These are phyloP conservation scores for Aurinia saxatilis DNA, from an alignment of 345 rosid species.

Conservation along the genomic window DNA sequence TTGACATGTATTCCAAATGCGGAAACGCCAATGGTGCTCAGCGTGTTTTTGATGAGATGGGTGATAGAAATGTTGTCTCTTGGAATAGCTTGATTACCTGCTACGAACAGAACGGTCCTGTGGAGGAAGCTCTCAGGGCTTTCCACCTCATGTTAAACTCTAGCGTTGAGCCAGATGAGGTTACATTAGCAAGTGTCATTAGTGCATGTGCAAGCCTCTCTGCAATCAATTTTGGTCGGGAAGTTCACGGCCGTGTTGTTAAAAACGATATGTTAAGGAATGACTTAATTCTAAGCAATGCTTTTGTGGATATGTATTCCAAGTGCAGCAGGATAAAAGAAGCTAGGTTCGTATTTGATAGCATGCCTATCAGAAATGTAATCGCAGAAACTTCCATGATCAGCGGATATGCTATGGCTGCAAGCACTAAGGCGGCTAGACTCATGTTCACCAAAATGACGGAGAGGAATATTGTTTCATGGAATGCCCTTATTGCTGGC, in stretches of 20 bases:
- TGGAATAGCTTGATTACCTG: conserved; percentile 91
- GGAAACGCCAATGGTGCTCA: conserved; percentile 47
- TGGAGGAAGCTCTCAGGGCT: conserved; percentile 48
- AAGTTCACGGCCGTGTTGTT: conserved; percentile 57
- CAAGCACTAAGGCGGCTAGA: conserved; percentile 60
- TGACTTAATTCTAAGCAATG: conserved; percentile 69
- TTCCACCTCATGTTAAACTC: conserved; percentile 51
- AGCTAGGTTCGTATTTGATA: conserved; percentile 66
- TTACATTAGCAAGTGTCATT: conserved; percentile 69
- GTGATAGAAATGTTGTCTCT: conserved; percentile 54
- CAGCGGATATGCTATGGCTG: conserved; percentile 71
- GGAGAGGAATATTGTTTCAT: conserved; percentile 68
- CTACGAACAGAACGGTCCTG: conserved; percentile 86
- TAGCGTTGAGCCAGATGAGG: conserved; percentile 61
- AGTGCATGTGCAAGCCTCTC: conserved; percentile 80
- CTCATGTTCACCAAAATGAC: conserved; percentile 67
- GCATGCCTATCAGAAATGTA: conserved; percentile 49
- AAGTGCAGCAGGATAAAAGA: conserved; percentile 49
- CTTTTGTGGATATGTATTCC: conserved; percentile 79
- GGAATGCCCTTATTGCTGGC: conserved; percentile 95
- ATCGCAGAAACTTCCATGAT: conserved; percentile 85
- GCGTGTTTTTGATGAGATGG: conserved; percentile 55
- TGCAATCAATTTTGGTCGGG: conserved; percentile 49
- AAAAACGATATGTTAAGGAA: conserved; percentile 46
- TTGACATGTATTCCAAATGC: conserved; percentile 82